Evolutionary conservation across 768 basidiomycete genomes (phyloP), one percentile per base, ranked within the genome.

Genomic region (Tricholoma sp.): DNA sequence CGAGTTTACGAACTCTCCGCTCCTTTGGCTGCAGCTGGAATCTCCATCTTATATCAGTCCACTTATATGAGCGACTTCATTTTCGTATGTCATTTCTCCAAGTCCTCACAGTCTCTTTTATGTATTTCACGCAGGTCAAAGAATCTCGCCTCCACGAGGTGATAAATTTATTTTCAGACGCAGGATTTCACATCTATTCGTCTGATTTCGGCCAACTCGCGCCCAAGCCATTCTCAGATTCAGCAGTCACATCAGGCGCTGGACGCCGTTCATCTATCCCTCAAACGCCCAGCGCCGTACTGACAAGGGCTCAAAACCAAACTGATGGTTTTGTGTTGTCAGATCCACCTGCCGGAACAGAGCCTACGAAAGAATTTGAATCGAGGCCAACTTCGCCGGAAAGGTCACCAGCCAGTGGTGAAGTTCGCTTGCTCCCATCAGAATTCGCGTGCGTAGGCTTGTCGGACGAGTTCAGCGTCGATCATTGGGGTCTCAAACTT

Each of bases 1-100:
- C 79, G 89, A 47, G 83, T 91, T 0, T 82, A 84, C 59, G 88
- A 91, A 65, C 75, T 92, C 31, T 90, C 90, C 19, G 84, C 86
- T 14, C 87, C 85, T 31, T 73, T 92, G 18, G 88, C 88, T 10
- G 84, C 82, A 11, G 86, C 85, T 35, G 87, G 88, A 2, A 89
- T 92, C 35, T 88, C 86, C 31, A 91, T 92, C 50, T 74, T 91
- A 12, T 92, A 91, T 68, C 87, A 89, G 66, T 89, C 87, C 5
- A 88, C 88, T 2, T 91, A 91, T 68, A 84, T 83, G 80, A 85
- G 87, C 63, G 89, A 91, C 69, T 91, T 87, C 66, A 88, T 91
- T 57, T 84, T 91, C 61, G 88, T 90, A 64, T 61, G 85, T 72
- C 52, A 35, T 60, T 21, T 37, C 24, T 16, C n/a, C n/a, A n/a